These are phyloP conservation scores for Chionographis japonica DNA, from an alignment of 106 monocot genomes.

Conservation along the genomic window DNA sequence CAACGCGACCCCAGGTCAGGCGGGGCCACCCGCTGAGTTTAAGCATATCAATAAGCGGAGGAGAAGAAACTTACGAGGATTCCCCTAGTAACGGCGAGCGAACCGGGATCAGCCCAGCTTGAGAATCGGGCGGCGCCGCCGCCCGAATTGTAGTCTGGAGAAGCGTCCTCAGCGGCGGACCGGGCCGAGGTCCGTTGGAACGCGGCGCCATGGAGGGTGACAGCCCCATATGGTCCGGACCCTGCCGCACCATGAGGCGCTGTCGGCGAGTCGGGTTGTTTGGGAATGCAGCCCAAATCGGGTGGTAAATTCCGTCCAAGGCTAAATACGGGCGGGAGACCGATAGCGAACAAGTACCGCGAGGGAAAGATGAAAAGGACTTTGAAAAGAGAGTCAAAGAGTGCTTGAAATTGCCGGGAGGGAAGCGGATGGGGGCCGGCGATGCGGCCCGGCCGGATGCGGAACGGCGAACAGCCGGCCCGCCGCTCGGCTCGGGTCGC, in stretches of 20 bases:
- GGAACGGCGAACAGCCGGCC: too few species aligned
- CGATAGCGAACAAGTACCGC: conserved; percentile 10
- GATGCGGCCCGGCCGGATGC: too few species aligned
- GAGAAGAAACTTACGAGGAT: too few species aligned
- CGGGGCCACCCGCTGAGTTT: too few species aligned
- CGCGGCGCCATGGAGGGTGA: conserved; percentile 12
- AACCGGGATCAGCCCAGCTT: too few species aligned
- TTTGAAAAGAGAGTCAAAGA: conserved; percentile 25
- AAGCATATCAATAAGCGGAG: too few species aligned
- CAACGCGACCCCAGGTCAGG: too few species aligned
- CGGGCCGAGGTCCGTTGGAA: conserved; percentile 9
- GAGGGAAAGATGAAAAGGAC: conserved; percentile 19
- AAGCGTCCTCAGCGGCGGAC: conserved; percentile 15
- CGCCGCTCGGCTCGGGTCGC: too few species aligned
- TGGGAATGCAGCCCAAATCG: conserved; percentile 24
- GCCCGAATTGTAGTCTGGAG: conserved; percentile 23
- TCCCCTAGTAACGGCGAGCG: too few species aligned
- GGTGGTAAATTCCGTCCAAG: conserved; percentile 18
- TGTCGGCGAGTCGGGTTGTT: conserved; percentile 15
- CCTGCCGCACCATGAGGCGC: conserved; percentile 1
- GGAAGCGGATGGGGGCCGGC: conserved; percentile 26
- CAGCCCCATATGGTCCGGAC: neutral
- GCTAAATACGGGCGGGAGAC: conserved; percentile 9
- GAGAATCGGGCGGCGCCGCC: too few species aligned
- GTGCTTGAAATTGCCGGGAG: conserved; percentile 26